These are phyloP conservation scores for Pseudogymnoascus sp. DNA, from an alignment of 2,329 filamentous ascomycete genomes.

Conservation along the genomic window DNA sequence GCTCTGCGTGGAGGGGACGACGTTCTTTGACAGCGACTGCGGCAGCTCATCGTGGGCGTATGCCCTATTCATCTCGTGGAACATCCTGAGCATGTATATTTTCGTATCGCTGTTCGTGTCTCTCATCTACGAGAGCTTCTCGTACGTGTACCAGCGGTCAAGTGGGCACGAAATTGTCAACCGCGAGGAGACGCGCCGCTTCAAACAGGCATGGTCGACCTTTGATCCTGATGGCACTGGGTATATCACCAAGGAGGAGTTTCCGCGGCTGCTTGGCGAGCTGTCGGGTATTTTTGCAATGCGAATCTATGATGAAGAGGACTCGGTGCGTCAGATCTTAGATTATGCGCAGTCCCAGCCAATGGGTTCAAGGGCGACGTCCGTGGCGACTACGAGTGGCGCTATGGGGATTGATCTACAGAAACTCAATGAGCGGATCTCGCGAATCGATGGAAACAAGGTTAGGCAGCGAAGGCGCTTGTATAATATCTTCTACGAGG, in stretches of 20 bases:
- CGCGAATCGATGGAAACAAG: constrained; percentile 62
- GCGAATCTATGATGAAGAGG: constrained; percentile 88
- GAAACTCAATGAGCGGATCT: constrained; percentile 65
- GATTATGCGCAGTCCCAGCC: constrained; percentile 57
- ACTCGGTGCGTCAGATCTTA: constrained; percentile 79
- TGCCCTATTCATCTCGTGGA: constrained; percentile 89
- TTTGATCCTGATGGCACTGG: constrained; percentile 88
- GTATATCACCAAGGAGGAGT: constrained; percentile 82
- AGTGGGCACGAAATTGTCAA: constrained; percentile 87
- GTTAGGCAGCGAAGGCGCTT: constrained; percentile 68
- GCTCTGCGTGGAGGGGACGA: constrained; percentile 62
- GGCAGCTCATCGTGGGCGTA: constrained; percentile 85
- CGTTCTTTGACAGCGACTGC: constrained; percentile 85
- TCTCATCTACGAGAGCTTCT: constrained; percentile 98
- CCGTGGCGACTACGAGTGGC: constrained; percentile 44
- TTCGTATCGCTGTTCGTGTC: constrained; percentile 98
- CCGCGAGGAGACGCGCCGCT: constrained; percentile 86
- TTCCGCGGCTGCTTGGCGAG: constrained; percentile 81
- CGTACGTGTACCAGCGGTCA: constrained; percentile 95
- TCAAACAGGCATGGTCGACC: constrained; percentile 97
- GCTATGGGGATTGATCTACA: constrained; percentile 59
- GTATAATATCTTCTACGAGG: constrained; percentile 95
- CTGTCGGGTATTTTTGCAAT: constrained; percentile 94
- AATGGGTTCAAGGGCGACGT: constrained; percentile 37
- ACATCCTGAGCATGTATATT: constrained; percentile 99